phyloP scores from a whole-genome alignment of 306 rosid species.

The Ormosia semicastrata region DNA sequence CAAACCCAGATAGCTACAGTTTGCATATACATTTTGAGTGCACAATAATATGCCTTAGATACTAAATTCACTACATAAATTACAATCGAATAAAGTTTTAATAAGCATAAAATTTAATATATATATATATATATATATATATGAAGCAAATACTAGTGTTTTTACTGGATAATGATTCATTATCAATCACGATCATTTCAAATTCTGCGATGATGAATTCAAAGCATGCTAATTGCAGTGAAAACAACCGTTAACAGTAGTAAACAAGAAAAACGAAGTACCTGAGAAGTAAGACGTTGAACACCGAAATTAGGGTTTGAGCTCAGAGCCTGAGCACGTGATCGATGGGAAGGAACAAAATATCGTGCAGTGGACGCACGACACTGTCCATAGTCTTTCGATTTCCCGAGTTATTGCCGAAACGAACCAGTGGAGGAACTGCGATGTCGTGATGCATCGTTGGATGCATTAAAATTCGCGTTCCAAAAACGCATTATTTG shows the following conservation, averaged over 20 bases:
- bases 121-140: too few species aligned
- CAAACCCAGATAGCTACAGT: neutral
- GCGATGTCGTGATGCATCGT: neutral
- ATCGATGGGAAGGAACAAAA: neutral
- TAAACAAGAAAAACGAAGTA: neutral
- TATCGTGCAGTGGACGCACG: conserved; percentile 5
- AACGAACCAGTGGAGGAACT: neutral
- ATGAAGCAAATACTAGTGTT: too few species aligned
- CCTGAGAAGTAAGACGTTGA: conserved; percentile 16
- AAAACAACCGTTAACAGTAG: neutral
- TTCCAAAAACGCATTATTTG: neutral
- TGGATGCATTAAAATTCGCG: neutral
- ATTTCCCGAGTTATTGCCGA: neutral
- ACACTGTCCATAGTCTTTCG: conserved; percentile 5
- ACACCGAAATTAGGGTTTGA: conserved; percentile 20
- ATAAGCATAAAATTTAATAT: neutral
- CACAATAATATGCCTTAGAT: neutral
- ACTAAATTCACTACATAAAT: neutral
- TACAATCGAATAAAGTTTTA: neutral
- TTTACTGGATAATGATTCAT: too few species aligned
- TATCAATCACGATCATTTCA: neutral
- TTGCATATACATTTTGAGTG: neutral
- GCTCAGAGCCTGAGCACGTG: neutral
- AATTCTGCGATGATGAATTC: neutral
- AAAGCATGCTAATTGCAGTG: neutral